Conservation (phyloP, 345 rosid genomes). For the Eucalyptus sp. region DNA sequence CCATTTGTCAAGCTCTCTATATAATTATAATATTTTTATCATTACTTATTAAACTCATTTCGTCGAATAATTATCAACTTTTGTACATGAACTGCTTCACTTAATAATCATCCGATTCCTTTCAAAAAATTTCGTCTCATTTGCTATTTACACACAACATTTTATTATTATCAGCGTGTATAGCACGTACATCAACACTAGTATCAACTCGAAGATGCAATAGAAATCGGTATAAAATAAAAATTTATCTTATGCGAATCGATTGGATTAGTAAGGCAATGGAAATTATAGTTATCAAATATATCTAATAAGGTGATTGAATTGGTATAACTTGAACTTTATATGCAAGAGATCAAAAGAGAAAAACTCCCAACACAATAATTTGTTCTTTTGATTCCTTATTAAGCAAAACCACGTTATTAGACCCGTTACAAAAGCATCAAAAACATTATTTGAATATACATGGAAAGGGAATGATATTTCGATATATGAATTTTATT, state of each 20-base stretch:
- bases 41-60: not conserved
- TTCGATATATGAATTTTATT: not conserved
- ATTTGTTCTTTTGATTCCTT: not conserved
- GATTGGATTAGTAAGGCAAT: not conserved
- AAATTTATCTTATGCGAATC: not conserved
- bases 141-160: fast-evolving
- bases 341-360: too few relatives aligned
- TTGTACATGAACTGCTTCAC: not conserved
- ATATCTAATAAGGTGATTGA: too few relatives aligned
- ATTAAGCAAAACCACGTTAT: not conserved
- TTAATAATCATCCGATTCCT: not conserved
- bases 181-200: fast-evolving
- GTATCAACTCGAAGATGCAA: fast-evolving
- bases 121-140: fast-evolving
- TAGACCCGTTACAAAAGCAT: fast-evolving
- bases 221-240: fast-evolving
- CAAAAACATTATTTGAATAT: not conserved
- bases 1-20: not conserved
- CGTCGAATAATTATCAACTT: too few relatives aligned
- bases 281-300: not conserved
- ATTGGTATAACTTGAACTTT: too few relatives aligned
- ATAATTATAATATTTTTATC: too few relatives aligned
- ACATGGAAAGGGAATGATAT: not conserved
- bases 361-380: fast-evolving
- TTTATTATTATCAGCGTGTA: fast-evolving